These are phyloP conservation scores for Schizopora paradoxa DNA, from an alignment of 1,284 basidiomycete species.

Conservation along the genomic window DNA sequence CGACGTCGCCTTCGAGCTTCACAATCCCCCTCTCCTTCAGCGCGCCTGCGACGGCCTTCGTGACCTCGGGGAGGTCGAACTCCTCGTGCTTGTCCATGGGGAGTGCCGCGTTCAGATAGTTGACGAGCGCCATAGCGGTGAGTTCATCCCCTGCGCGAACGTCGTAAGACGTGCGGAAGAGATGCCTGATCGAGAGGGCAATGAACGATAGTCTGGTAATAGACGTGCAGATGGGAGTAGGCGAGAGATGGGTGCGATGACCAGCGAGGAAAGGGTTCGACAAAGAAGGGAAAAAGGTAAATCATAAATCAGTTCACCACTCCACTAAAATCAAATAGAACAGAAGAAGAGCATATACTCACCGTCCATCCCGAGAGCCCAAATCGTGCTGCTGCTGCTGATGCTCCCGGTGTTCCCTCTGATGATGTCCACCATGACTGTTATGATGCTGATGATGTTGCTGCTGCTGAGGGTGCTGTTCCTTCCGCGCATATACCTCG, in stretches of 20 bases:
- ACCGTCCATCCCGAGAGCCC: too few species aligned
- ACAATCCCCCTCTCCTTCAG: slow-evolving; percentile 11
- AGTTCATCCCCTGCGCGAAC: slow-evolving; percentile 46
- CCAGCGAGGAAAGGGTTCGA: slow-evolving; percentile 1
- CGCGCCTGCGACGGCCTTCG: slow-evolving; percentile 7
- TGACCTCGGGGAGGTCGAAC: slow-evolving; percentile 67
- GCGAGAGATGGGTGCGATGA: slow-evolving; percentile 8
- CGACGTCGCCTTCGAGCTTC: slow-evolving; percentile 7
- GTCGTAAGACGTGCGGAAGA: slow-evolving; percentile 34
- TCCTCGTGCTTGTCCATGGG: slow-evolving; percentile 73
- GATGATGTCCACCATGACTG: too few species aligned
- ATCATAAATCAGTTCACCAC: too few species aligned
- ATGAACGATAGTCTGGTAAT: slow-evolving; percentile 49
- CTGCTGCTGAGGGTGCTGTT: too few species aligned
- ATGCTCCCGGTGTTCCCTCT: too few species aligned
- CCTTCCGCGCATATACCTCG: too few species aligned
- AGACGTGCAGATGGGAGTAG: slow-evolving; percentile 13
- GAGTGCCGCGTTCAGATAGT: slow-evolving; percentile 68
- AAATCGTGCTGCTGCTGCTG: too few species aligned
- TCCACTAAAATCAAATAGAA: too few species aligned
- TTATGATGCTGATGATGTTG: too few species aligned
- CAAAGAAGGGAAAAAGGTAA: too few species aligned
- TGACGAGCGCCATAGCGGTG: slow-evolving; percentile 57
- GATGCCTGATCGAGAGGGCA: slow-evolving; percentile 49
- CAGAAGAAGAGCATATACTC: too few species aligned